Conservation (phyloP, 352 stramenopile species). For the Phytophthora pistaciae region DNA sequence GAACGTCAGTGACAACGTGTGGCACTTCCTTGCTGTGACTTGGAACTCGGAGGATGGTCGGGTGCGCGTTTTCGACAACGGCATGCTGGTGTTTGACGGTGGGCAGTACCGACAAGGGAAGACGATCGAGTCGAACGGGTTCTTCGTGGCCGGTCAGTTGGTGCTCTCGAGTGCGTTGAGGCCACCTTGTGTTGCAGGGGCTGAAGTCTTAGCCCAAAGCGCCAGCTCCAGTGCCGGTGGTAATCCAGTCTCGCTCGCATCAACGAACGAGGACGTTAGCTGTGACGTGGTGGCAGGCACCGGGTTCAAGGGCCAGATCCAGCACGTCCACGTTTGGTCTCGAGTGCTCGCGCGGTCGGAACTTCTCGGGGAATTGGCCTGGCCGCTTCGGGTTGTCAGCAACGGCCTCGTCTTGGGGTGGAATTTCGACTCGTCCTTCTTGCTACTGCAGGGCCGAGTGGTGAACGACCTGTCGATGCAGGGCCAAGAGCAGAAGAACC, state of each 20-base stretch:
- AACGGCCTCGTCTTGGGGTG: conserved; percentile 72
- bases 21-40: conserved; percentile 71
- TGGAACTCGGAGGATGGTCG: conserved; percentile 71
- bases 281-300: conserved; percentile 37
- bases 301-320: conserved; percentile 53
- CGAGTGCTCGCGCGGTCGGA: conserved; percentile 54
- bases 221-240: neutral
- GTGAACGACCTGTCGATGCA: conserved; percentile 66
- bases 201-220: conserved; percentile 10
- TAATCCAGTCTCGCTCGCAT: neutral
- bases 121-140: conserved; percentile 35
- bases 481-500: conserved; percentile 54
- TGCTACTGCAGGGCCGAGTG: conserved; percentile 26
- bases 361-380: conserved; percentile 61
- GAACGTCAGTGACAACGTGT: conserved; percentile 70
- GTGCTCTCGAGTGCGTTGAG: conserved; percentile 24
- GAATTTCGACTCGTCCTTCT: conserved; percentile 60
- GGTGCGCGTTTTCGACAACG: conserved; percentile 69
- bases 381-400: conserved; percentile 58
- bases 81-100: conserved; percentile 73
- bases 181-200: conserved; percentile 13
- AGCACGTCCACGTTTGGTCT: conserved; percentile 75
- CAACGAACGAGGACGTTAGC: conserved; percentile 15
- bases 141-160: conserved; percentile 61
- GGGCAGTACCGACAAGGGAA: conserved; percentile 60